phyloP scores from a whole-genome alignment of 1,284 basidiomycete genomes.

The Porodaedalea pini region DNA sequence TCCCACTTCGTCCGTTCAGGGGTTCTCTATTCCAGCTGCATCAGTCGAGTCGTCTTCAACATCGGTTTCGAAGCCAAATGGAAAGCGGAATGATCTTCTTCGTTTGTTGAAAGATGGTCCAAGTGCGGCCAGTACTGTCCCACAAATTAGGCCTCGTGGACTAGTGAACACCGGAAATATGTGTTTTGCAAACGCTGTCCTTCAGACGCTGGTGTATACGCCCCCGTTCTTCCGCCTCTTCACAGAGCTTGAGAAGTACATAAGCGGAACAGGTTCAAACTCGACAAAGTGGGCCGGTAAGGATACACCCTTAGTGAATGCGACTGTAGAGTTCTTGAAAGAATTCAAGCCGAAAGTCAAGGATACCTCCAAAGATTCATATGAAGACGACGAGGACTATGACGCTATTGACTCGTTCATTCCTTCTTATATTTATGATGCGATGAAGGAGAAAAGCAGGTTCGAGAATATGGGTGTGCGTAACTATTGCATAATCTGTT shows the following conservation, averaged over 20 bases:
- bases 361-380: conserved; percentile 37
- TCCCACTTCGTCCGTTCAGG: conserved; percentile 62
- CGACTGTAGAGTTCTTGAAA: conserved; percentile 76
- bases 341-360: conserved; percentile 59
- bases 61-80: conserved; percentile 29
- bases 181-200: conserved; percentile 95
- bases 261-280: conserved; percentile 31
- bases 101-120: conserved; percentile 53
- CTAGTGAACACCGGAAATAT: conserved; percentile 95
- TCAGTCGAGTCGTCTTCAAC: conserved; percentile 25
- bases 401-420: conserved; percentile 69
- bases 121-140: conserved; percentile 28
- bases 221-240: conserved; percentile 83
- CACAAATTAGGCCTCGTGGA: conserved; percentile 68
- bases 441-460: conserved; percentile 92
- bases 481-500: conserved; percentile 22
- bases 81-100: conserved; percentile 50
- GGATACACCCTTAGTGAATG: conserved; percentile 78
- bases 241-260: conserved; percentile 59
- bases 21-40: conserved; percentile 60
- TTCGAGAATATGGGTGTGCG: conserved; percentile 90
- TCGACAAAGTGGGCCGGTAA: conserved; percentile 40
- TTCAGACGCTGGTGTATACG: conserved; percentile 90
- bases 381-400: conserved; percentile 35
- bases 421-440: conserved; percentile 89